phyloP scores from a whole-genome alignment of 352 stramenopile species.

The Salisapilia sapeloensis region DNA sequence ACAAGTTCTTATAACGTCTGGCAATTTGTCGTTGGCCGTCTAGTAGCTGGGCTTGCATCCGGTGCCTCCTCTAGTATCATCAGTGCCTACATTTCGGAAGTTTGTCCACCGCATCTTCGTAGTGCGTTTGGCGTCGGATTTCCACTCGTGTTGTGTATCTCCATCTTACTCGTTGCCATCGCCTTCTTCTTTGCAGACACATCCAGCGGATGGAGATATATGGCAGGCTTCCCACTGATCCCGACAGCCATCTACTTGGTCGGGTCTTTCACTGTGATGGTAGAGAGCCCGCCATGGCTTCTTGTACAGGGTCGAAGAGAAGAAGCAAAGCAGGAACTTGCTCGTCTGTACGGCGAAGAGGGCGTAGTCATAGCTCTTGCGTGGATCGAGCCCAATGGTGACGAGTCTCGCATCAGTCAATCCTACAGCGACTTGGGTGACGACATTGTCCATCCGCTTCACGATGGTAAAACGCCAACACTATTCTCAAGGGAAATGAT shows the following conservation, averaged over 20 bases:
- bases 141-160: slow-evolving; percentile 12
- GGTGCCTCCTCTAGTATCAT: slow-evolving; percentile 15
- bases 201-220: slow-evolving; percentile 13
- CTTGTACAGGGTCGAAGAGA: slow-evolving; percentile 7
- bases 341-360: slow-evolving; percentile 7
- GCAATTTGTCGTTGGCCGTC: slow-evolving; percentile 15
- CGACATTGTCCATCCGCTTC: background rate
- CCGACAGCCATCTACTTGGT: slow-evolving; percentile 14
- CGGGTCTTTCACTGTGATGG: slow-evolving; percentile 7
- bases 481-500: background rate
- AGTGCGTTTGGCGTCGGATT: slow-evolving; percentile 18
- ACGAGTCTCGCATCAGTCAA: background rate
- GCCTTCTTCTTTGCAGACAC: slow-evolving; percentile 17
- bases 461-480: background rate
- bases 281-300: slow-evolving; percentile 19
- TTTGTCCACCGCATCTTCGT: slow-evolving; percentile 11
- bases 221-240: slow-evolving; percentile 16
- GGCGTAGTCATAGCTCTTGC: slow-evolving; percentile 5
- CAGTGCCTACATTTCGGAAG: slow-evolving; percentile 15
- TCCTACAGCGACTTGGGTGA: background rate
- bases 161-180: slow-evolving; percentile 14
- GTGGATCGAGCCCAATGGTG: background rate
- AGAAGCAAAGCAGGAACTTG: slow-evolving; percentile 13
- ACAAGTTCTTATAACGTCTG: slow-evolving; percentile 17
- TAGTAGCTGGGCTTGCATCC: slow-evolving; percentile 18